Base-by-base conservation (phyloP, 1,284 basidiomycete genomes). In the Ganoderma leucocontextum region DNA sequence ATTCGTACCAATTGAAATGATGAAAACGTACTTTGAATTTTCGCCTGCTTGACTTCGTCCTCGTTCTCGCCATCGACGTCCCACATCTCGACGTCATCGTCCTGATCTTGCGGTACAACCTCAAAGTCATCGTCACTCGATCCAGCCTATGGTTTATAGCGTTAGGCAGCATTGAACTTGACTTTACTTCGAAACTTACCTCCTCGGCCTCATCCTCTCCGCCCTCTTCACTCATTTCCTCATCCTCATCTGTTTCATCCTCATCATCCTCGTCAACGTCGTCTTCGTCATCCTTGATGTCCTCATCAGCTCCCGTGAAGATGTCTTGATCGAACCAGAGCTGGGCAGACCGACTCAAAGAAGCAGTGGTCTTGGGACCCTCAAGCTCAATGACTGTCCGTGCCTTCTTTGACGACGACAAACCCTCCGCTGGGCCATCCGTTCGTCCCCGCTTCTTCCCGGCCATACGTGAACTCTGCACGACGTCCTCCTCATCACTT, bases 241-340 rank as follows among this genome's bases (percentile, higher is more conserved):
- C 60, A 9, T 66, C 65, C 29, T 36, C 29, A 4, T 63, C 57
- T 10, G 79, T 82, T 42, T 81, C 81, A 8, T 78, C 81, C 38
- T 66, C 76, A n/a, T 75, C 74, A 4, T 68, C 73, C 55, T 86
- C 84, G 33, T 62, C 68, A 9, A 73, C 81, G 70, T 71, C 79
- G 4, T 80, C 81, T 0, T 82, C 82, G 17, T 79, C 77, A n/a
- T 86, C 77, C n/a, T 83, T 83, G 12, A 84, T 83, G 9, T 89
- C 75, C 60, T 86, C 85, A 36, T 89, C 89, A 8, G 95, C 78
- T n/a, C 87, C 93, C 68, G 91, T 87, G 85, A 99, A 99, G 61
- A 98, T 82, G 62, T 94, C 92, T 80, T 99, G 98, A 76, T 95
- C 94, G 80, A 99, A 99, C 98, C 98, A 99, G 25, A 99, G 75